A percentile compares a stretch with the other conserved stretches of the same genome.
Conservation (phyloP, 192 early-diverging fungal species). For the Backusella luteola region DNA sequence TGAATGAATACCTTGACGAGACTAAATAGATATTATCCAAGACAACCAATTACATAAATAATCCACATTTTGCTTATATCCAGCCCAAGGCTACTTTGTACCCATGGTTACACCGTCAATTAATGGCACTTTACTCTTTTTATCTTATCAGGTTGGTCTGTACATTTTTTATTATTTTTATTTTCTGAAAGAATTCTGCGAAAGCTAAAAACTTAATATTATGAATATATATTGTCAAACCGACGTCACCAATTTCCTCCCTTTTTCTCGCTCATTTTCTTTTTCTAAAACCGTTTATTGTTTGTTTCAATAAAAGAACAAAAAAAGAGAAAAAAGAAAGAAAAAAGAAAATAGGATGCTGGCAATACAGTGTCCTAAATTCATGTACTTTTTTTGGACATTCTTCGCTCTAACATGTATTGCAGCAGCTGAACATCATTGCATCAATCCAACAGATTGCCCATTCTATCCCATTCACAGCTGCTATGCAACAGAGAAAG, state of each 20-base stretch:
- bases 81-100: too few relatives aligned
- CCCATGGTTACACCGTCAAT: background rate
- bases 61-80: too few relatives aligned
- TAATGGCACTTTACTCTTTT: too few relatives aligned
- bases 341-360: background rate
- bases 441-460: slow-evolving; percentile 28
- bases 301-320: background rate
- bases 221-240: background rate
- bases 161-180: background rate
- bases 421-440: slow-evolving; percentile 15
- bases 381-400: slow-evolving; percentile 12
- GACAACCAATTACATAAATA: too few relatives aligned
- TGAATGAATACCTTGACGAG: too few relatives aligned
- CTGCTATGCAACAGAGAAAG: slow-evolving; percentile 29
- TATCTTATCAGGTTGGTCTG: background rate
- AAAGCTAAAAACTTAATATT: background rate
- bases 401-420: background rate
- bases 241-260: background rate
- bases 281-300: background rate
- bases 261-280: background rate
- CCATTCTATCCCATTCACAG: slow-evolving; percentile 34
- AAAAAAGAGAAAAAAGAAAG: background rate
- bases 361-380: slow-evolving; percentile 2
- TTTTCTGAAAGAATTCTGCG: background rate
- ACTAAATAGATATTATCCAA: too few relatives aligned